Conservation (phyloP, 1,284 basidiomycete species). For the Ceraceosorus bombacis region DNA sequence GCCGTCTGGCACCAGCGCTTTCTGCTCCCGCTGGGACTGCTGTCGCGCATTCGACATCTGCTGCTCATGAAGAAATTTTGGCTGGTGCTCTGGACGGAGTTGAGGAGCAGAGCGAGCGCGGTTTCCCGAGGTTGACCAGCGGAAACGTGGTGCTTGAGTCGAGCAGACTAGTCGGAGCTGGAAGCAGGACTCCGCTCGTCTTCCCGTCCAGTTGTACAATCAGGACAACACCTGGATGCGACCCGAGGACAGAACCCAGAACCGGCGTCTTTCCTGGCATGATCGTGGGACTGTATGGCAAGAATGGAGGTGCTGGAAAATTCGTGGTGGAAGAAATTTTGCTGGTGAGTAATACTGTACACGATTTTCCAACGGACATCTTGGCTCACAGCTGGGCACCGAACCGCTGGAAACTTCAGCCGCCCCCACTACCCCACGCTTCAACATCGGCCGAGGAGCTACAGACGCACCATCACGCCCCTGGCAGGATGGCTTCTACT, state of each 20-base stretch:
- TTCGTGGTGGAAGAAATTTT: constrained; percentile 79
- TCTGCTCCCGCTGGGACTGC: constrained; percentile 1
- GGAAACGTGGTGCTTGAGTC: constrained; percentile 29
- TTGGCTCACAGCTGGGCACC: not conserved
- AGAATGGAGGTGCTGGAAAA: constrained; percentile 78
- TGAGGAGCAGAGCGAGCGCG: constrained; percentile 8
- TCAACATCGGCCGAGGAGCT: constrained; percentile 24
- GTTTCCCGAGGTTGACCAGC: not conserved
- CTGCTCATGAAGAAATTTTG: not conserved
- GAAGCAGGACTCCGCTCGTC: constrained; percentile 28
- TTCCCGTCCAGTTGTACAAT: constrained; percentile 26
- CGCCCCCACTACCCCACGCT: constrained; percentile 36
- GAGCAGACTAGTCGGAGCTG: constrained; percentile 36
- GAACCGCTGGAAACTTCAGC: constrained; percentile 12
- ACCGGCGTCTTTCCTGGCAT: constrained; percentile 77
- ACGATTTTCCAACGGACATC: not conserved
- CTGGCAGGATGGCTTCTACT: constrained; percentile 16
- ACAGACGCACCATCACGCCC: constrained; percentile 20
- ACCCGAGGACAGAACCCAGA: constrained; percentile 8
- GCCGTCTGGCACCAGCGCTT: constrained; percentile 24
- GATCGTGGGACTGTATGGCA: constrained; percentile 77
- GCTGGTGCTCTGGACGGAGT: not conserved
- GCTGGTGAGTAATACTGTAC: constrained; percentile 53
- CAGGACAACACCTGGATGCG: constrained; percentile 8
- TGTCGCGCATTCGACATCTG: too few species aligned